Evolutionary conservation across 139 green algal genomes (phyloP), one percentile per base, ranked within the genome.

Genomic region (Coelastrella sp.): DNA sequence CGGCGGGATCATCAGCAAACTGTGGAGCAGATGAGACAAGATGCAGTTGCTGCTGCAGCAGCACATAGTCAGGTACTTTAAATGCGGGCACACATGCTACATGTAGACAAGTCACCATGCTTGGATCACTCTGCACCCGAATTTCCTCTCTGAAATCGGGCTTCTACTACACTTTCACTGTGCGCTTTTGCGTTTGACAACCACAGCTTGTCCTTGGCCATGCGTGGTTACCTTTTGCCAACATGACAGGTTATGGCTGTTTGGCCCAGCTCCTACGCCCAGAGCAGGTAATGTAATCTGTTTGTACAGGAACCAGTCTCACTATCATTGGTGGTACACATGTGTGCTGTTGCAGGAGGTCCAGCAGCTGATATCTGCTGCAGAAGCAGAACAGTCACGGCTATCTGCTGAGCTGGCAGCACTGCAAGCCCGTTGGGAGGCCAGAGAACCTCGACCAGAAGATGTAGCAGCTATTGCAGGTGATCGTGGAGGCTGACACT

Each of bases 371-470:
- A 19, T 75, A 20, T 59, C 58, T 87, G 87, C 76, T n/a, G 76
- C 57, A 20, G 68, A 56, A 19, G 73, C 75, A 23, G 59, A 65
- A 65, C 20, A 6, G 4, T 20, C 66, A 54, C 10, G 32, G 17
- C 87, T 87, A 5, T 8, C 13, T 14, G n/a, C 61, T 65, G 59
- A 79, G 32, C 57, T 78, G 32, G 22, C 81, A 13, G 19, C 60
- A 3, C 22, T 73, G 56, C 89, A 83, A 56, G 74, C 66, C 0
- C 81, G 78, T 58, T 96, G 80, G 60, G 85, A 90, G 19, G 90
- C 89, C 58, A 90, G 95, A 17, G 92, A 93, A 90, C 79, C 93
- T 6, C 90, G 95, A 0, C 88, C 93, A 16, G 93, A 96, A 59
- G 94, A 96, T 75, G 73, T 96, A 4, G 82, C 73, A 56, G 77